phyloP scores from a whole-genome alignment of 805 yeast genomes.

The Ogataea philodendri region DNA sequence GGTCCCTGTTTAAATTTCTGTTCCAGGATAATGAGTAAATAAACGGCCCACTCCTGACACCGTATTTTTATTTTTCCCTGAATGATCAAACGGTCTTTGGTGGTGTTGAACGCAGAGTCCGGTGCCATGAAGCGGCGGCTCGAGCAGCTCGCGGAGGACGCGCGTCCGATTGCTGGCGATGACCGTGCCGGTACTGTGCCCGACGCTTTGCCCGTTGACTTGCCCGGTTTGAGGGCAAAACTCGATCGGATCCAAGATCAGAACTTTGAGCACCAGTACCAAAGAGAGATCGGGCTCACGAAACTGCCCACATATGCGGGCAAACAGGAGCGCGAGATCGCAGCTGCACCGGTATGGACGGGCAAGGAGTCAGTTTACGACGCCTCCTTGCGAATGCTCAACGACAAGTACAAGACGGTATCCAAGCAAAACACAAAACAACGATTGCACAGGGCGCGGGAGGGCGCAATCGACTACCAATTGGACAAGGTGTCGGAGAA shows the following conservation, averaged over 20 bases:
- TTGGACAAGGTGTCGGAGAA: conserved; percentile 38
- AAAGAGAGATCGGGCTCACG: conserved; percentile 39
- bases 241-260: conserved; percentile 31
- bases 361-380: conserved; percentile 52
- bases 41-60: conserved; percentile 10
- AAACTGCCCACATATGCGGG: conserved; percentile 45
- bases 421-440: conserved; percentile 28
- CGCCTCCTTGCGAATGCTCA: conserved; percentile 51
- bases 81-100: conserved; percentile 5
- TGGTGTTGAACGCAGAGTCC: conserved; percentile 9
- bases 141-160: conserved; percentile 43
- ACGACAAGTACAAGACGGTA: conserved; percentile 47
- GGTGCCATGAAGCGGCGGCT: conserved; percentile 37
- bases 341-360: conserved; percentile 54
- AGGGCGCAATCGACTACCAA: conserved; percentile 61
- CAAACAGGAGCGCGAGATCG: conserved; percentile 46
- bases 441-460: conserved; percentile 60
- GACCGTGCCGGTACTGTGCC: conserved; percentile 33
- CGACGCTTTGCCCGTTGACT: conserved; percentile 28
- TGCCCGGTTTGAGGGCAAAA: conserved; percentile 24
- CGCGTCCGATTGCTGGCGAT: conserved; percentile 36
- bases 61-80: background rate
- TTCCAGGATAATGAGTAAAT: no score
- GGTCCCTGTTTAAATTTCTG: no score
- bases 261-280: conserved; percentile 39